Conservation (phyloP, 2,329 filamentous ascomycete species). For the Pseudohalonectria lignicola region DNA sequence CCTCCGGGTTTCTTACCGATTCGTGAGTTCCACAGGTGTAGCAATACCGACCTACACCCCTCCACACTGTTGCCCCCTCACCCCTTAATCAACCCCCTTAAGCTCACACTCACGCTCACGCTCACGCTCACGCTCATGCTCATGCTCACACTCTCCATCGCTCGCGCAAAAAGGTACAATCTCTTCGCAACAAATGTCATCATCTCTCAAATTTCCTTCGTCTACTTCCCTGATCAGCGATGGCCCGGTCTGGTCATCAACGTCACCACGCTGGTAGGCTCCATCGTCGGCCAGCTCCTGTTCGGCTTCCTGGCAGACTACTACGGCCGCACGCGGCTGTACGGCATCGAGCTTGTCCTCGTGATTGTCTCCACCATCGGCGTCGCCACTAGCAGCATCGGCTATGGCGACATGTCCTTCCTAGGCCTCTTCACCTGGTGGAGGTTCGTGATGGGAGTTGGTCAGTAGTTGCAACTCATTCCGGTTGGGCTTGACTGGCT, state of each 20-base stretch:
- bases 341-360: slow-evolving; percentile 44
- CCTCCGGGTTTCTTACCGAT: slow-evolving; percentile 41
- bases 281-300: slow-evolving; percentile 37
- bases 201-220: slow-evolving; percentile 38
- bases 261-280: slow-evolving; percentile 39
- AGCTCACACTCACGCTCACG: too few relatives aligned
- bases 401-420: slow-evolving; percentile 37
- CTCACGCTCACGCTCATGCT: neutral
- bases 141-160: neutral
- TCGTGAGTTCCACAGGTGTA: slow-evolving; percentile 34
- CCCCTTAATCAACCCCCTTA: too few relatives aligned
- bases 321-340: slow-evolving; percentile 42
- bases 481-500: neutral
- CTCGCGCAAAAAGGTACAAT: too few relatives aligned
- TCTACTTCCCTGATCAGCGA: slow-evolving; percentile 35
- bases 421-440: slow-evolving; percentile 35
- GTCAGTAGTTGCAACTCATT: slow-evolving; percentile 13
- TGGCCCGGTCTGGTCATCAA: slow-evolving; percentile 39
- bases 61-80: too few relatives aligned
- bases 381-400: slow-evolving; percentile 38
- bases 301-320: slow-evolving; percentile 44
- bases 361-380: slow-evolving; percentile 47
- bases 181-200: slow-evolving; percentile 45
- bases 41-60: too few relatives aligned
- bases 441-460: slow-evolving; percentile 43